These are phyloP conservation scores for Fusarium subglutinans DNA, from an alignment of 2,329 filamentous ascomycete genomes.

Conservation along the genomic window DNA sequence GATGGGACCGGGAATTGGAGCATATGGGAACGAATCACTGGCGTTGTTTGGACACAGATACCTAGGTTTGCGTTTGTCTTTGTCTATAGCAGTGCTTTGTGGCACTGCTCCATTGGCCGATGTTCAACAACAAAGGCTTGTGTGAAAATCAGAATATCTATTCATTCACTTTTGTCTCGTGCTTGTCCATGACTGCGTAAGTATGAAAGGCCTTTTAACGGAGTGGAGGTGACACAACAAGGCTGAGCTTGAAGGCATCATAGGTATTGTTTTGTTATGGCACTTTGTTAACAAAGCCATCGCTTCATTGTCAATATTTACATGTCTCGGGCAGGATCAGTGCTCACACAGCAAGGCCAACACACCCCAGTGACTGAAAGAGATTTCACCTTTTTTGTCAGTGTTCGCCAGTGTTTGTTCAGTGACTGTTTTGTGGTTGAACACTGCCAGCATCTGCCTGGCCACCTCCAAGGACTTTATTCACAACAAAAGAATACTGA, in stretches of 20 bases:
- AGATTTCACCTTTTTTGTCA: neutral
- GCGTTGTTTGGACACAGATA: conserved; percentile 41
- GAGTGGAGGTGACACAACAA: neutral
- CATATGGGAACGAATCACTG: conserved; percentile 17
- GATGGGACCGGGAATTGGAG: conserved; percentile 35
- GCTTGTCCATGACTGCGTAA: neutral
- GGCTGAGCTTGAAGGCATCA: neutral
- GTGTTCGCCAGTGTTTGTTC: neutral
- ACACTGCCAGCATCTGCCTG: neutral
- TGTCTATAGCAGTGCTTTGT: conserved; percentile 5
- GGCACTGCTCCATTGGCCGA: conserved; percentile 8
- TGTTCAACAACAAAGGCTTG: conserved; percentile 18
- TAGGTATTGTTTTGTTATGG: neutral
- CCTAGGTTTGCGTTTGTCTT: conserved; percentile 31
- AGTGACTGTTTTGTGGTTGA: neutral
- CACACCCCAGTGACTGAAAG: neutral
- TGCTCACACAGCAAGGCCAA: neutral
- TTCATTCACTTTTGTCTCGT: neutral
- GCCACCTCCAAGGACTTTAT: neutral
- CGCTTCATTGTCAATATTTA: neutral
- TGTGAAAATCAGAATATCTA: neutral
- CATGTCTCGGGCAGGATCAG: neutral
- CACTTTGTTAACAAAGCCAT: neutral
- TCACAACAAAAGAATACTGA: conserved; percentile 3
- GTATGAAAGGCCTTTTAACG: neutral